Percentiles rank a stretch among this genome's conserved stretches.
phyloP scores from a whole-genome alignment of 306 rosid genomes.

The Dicorynia guianensis region DNA sequence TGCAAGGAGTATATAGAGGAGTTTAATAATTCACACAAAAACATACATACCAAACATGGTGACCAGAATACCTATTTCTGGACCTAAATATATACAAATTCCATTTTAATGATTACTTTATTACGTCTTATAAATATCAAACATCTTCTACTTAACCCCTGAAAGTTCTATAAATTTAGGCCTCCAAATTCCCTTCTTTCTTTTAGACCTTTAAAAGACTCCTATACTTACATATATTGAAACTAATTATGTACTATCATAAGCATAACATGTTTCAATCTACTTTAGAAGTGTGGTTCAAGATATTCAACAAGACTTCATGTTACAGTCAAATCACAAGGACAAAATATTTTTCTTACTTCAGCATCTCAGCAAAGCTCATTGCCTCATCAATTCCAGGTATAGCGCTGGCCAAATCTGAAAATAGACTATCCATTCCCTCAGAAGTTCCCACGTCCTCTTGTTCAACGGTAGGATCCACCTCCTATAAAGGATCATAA shows the following conservation, averaged over 20 bases:
- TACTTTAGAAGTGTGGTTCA: slow-evolving; percentile 10
- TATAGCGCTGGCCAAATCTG: slow-evolving; percentile 72
- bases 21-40: not conserved
- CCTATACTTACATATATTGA: slow-evolving; percentile 17
- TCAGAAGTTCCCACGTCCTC: slow-evolving; percentile 54
- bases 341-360: slow-evolving; percentile 45
- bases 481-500: slow-evolving; percentile 57
- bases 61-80: not conserved
- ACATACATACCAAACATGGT: not conserved
- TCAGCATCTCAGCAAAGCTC: slow-evolving; percentile 86
- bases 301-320: not conserved
- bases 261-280: slow-evolving; percentile 8
- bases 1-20: slow-evolving; percentile 5
- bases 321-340: not conserved
- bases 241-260: not conserved
- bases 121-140: not conserved
- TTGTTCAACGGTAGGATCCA: slow-evolving; percentile 72
- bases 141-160: slow-evolving; percentile 6
- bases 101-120: too few relatives aligned
- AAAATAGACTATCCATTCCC: slow-evolving; percentile 70
- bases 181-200: not conserved
- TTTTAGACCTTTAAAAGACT: slow-evolving; percentile 1
- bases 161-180: not conserved
- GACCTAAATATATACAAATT: not conserved
- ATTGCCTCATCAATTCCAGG: slow-evolving; percentile 87